Conservation (phyloP, 257 asterid genomes). For the Coffea eugenioides region DNA sequence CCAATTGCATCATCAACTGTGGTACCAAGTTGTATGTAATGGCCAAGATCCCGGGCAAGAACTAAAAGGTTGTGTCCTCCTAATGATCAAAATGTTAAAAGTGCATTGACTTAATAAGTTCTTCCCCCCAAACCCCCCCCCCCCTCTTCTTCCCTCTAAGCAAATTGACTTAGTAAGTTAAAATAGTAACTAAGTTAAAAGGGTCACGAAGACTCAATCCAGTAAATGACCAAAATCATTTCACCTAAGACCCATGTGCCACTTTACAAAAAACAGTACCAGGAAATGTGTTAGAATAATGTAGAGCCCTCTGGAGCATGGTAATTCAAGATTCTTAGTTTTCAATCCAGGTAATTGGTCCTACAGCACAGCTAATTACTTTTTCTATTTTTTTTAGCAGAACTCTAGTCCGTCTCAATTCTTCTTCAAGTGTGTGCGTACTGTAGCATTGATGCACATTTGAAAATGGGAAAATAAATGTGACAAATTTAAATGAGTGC, state of each 20-base stretch:
- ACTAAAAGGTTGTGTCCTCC: slow-evolving; percentile 96
- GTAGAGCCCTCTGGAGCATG: neutral
- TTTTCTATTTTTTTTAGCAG: neutral
- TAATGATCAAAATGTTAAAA: slow-evolving; percentile 27
- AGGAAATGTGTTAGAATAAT: neutral
- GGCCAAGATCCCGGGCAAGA: slow-evolving; percentile 94
- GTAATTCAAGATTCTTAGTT: too few species aligned
- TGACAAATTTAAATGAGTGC: neutral
- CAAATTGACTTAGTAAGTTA: too few species aligned
- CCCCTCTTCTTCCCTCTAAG: too few species aligned
- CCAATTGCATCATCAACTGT: slow-evolving; percentile 97
- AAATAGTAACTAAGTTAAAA: neutral
- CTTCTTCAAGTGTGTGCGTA: neutral
- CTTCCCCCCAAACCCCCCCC: too few species aligned
- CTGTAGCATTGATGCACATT: neutral
- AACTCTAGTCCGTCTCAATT: neutral
- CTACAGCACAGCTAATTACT: too few species aligned
- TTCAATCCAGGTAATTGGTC: neutral
- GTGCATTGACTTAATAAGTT: neutral
- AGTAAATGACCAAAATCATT: neutral
- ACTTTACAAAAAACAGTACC: neutral
- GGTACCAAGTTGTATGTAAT: slow-evolving; percentile 92
- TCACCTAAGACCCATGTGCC: neutral
- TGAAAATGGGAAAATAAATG: neutral
- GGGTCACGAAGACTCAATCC: neutral